Conservation (phyloP, 2,329 filamentous ascomycete species). For the Cytospora mali region DNA sequence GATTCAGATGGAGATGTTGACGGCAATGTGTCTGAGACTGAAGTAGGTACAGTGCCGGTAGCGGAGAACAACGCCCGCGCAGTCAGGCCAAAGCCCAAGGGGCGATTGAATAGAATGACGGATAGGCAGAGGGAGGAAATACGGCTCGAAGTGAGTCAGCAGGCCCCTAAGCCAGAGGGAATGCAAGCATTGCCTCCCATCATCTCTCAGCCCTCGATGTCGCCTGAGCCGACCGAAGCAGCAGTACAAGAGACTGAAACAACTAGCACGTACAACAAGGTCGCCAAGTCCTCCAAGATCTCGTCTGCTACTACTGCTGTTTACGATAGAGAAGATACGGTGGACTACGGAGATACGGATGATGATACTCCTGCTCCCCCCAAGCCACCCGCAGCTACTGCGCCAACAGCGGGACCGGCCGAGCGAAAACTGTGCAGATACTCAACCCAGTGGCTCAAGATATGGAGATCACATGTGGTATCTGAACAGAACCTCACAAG, state of each 20-base stretch:
- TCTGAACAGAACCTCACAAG: background rate
- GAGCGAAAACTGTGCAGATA: background rate
- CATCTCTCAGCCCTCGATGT: background rate
- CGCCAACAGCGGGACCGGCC: background rate
- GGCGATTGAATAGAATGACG: background rate
- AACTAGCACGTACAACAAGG: background rate
- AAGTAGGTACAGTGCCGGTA: background rate
- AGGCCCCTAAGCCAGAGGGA: background rate
- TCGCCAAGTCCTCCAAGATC: background rate
- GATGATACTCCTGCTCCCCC: background rate
- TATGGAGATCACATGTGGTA: background rate
- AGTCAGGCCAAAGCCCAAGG: background rate
- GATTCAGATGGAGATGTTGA: background rate
- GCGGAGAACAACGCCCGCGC: background rate
- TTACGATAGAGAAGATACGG: background rate
- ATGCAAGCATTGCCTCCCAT: background rate
- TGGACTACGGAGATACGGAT: background rate
- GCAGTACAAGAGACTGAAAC: background rate
- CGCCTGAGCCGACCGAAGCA: background rate
- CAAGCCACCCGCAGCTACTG: background rate
- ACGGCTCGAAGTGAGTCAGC: background rate
- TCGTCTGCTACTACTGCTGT: background rate
- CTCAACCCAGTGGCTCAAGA: background rate
- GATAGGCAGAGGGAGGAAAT: background rate
- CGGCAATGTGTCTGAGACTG: background rate